These are phyloP conservation scores for Agaricus subrufescens DNA, from an alignment of 768 basidiomycete genomes.

Conservation along the genomic window DNA sequence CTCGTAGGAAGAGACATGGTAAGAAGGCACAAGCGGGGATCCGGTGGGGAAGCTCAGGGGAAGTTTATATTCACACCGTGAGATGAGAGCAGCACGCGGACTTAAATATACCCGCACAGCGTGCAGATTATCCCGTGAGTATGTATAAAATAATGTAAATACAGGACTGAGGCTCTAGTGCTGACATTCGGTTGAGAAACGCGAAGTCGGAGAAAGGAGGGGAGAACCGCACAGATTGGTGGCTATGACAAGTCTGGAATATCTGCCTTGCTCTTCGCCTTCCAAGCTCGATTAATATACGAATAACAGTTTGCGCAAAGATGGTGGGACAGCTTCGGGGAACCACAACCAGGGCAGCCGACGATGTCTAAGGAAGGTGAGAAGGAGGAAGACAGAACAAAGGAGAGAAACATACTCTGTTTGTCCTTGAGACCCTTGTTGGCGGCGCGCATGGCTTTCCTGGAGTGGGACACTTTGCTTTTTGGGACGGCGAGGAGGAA, in stretches of 20 bases:
- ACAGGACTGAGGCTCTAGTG: neutral
- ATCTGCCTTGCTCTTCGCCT: slow-evolving; percentile 32
- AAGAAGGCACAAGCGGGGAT: slow-evolving; percentile 8
- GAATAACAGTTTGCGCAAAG: slow-evolving; percentile 81
- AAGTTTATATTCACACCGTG: slow-evolving; percentile 6
- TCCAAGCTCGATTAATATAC: slow-evolving; percentile 62
- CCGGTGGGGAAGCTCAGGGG: too few species aligned
- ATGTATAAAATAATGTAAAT: neutral
- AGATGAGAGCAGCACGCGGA: slow-evolving; percentile 1
- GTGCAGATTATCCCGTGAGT: neutral
- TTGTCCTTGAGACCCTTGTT: slow-evolving; percentile 96
- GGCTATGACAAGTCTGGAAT: slow-evolving; percentile 36
- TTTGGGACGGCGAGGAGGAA: slow-evolving; percentile 93
- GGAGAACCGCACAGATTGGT: neutral
- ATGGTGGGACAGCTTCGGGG: slow-evolving; percentile 84
- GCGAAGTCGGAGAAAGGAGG: neutral
- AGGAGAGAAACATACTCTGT: slow-evolving; percentile 52
- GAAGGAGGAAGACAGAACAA: neutral
- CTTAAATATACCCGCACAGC: slow-evolving; percentile 5
- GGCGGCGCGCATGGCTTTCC: slow-evolving; percentile 91
- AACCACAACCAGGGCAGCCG: slow-evolving; percentile 86
- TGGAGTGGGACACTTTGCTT: slow-evolving; percentile 87
- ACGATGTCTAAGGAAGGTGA: slow-evolving; percentile 63
- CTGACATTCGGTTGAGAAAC: neutral
- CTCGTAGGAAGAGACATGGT: slow-evolving; percentile 15